A percentile compares a stretch with the other conserved stretches of the same genome.
Conservation (phyloP, 495 filamentous ascomycete species). For the Lindgomyces ingoldianus region DNA sequence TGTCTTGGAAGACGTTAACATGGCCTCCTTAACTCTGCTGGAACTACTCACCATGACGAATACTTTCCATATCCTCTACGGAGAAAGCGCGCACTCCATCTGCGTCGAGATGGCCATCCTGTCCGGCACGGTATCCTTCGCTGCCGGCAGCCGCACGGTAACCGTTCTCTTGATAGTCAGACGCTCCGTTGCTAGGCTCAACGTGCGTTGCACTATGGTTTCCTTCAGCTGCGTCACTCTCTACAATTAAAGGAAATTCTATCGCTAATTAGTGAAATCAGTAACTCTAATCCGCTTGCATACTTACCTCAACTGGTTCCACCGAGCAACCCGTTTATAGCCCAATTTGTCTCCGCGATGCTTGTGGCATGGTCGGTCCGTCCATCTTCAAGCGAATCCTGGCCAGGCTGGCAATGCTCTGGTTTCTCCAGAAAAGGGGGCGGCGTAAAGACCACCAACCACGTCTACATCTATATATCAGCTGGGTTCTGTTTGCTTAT, state of each 20-base stretch:
- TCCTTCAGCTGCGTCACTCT: background rate
- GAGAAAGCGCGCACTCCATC: background rate
- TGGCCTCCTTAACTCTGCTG: background rate
- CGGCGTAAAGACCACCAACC: background rate
- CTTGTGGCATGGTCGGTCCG: too few species aligned
- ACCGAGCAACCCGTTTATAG: too few species aligned
- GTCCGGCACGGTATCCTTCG: background rate
- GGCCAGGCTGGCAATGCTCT: too few species aligned
- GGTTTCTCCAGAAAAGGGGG: too few species aligned
- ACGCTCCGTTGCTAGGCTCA: background rate
- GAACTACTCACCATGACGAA: background rate
- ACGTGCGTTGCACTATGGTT: background rate
- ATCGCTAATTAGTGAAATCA: background rate
- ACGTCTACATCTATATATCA: background rate
- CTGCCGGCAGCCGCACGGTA: background rate
- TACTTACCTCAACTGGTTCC: too few species aligned
- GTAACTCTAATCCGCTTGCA: too few species aligned
- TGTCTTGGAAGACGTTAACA: background rate
- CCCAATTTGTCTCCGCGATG: too few species aligned
- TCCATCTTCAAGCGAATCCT: too few species aligned
- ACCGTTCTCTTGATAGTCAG: background rate
- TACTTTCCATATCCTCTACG: background rate
- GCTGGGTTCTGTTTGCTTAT: slow-evolving; percentile 12
- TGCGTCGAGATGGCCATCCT: background rate
- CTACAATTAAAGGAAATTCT: background rate